These are phyloP conservation scores for Krasilnikovozyma curviuscula DNA, from an alignment of 768 basidiomycete species.

Conservation along the genomic window DNA sequence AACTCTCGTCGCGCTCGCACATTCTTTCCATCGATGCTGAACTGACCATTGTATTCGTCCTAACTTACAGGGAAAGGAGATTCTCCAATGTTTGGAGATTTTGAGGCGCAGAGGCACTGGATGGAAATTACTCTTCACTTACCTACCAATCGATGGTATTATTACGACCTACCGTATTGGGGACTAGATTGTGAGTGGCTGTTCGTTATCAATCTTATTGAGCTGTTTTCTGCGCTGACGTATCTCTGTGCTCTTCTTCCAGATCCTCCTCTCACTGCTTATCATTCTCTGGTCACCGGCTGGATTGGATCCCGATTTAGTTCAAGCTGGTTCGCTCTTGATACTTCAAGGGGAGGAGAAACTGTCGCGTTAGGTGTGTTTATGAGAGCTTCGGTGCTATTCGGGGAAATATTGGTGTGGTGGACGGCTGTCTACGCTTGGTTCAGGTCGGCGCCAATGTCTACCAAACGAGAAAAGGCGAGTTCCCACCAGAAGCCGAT, in stretches of 20 bases:
- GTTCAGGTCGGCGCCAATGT: conserved; percentile 40
- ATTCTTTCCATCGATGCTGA: neutral
- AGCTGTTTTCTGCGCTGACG: neutral
- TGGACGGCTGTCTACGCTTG: conserved; percentile 42
- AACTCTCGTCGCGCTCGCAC: neutral
- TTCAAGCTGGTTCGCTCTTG: conserved; percentile 50
- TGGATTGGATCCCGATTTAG: conserved; percentile 36
- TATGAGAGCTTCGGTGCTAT: conserved; percentile 60
- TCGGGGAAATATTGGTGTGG: conserved; percentile 51
- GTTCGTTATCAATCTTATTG: neutral
- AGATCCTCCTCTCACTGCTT: conserved; percentile 76
- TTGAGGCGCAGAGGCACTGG: conserved; percentile 88
- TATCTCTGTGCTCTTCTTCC: neutral
- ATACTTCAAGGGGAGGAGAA: conserved; percentile 53
- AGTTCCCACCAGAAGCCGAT: conserved; percentile 7
- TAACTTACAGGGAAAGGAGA: conserved; percentile 39
- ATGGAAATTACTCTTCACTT: conserved; percentile 74
- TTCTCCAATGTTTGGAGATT: conserved; percentile 78
- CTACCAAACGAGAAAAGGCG: conserved; percentile 61
- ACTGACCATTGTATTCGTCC: neutral
- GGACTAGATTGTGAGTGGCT: conserved; percentile 47
- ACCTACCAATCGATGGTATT: conserved; percentile 63
- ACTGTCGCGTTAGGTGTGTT: conserved; percentile 45
- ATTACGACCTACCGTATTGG: conserved; percentile 76
- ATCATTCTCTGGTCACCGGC: conserved; percentile 26